Conservation (phyloP, 768 basidiomycete genomes). For the Kwoniella mangroviensis region DNA sequence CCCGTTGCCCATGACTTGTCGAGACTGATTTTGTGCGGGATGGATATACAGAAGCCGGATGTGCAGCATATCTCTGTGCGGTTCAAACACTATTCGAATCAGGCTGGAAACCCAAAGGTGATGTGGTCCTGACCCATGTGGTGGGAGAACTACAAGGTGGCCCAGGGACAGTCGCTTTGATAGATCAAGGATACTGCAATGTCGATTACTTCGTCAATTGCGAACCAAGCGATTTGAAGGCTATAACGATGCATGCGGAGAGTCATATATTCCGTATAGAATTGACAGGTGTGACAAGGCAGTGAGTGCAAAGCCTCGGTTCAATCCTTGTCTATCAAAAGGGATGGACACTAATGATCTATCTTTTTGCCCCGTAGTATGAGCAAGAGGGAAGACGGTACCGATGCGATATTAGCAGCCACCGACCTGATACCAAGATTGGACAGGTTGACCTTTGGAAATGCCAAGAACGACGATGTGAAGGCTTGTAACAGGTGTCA, state of each 20-base stretch:
- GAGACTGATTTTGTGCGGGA: no score
- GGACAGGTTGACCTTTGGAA: constrained; percentile 21
- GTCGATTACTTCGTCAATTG: constrained; percentile 35
- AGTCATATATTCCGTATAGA: constrained; percentile 24
- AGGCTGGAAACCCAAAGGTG: constrained; percentile 28
- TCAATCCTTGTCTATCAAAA: no score
- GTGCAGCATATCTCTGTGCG: constrained; percentile 32
- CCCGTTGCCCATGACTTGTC: no score
- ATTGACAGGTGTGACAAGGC: constrained; percentile 30
- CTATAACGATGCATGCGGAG: constrained; percentile 34
- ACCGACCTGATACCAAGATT: constrained; percentile 24
- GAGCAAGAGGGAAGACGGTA: constrained; percentile 31
- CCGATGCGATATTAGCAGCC: constrained; percentile 20
- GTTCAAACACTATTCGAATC: constrained; percentile 23
- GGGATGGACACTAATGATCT: neutral
- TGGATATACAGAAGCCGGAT: constrained; percentile 19
- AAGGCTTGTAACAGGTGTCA: constrained; percentile 25
- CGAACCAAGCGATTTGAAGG: constrained; percentile 33
- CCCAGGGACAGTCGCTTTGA: constrained; percentile 29
- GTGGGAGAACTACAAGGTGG: constrained; percentile 35
- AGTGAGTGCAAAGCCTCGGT: constrained; percentile 9
- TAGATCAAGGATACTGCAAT: constrained; percentile 27
- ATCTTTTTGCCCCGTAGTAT: constrained; percentile 11
- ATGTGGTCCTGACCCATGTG: constrained; percentile 26
- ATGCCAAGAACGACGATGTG: constrained; percentile 28